Evolutionary conservation across 352 stramenopile species (phyloP), one percentile per base, ranked within the genome.

Genomic region (Phytopythium helicoides): DNA sequence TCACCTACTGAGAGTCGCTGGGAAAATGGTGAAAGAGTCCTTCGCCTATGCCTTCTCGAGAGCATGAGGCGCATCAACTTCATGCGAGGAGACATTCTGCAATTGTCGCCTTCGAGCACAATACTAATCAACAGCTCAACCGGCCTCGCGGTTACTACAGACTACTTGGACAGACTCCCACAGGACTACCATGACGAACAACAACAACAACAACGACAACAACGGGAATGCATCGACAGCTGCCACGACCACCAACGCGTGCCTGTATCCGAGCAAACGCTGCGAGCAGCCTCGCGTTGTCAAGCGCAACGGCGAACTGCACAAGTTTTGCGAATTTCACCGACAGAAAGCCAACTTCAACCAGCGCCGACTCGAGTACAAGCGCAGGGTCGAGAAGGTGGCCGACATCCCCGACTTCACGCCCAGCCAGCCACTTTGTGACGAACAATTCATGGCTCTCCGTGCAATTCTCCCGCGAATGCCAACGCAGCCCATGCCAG

Each of bases 231-330:
- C 25, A 37, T 21, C 37, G 2, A 28, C 37, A 15, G 18, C 36
- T 9, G 9, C 28, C 9, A 9, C 28, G 5, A 33, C 28, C 9
- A 33, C 19, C 31, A 21, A 53, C 33, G 38, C 34, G 15, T 80
- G 72, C 25, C 33, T 58, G 15, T 79, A 83, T 44, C 52, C 64
- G 12, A 71, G 58, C 56, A 82, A 80, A 22, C 59, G 48, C 15
- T 86, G 69, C 52, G 31, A 59, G 6, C 74, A 81, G 36, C 47
- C 49, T 18, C 66, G 71, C 4, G 68, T 60, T 0, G 18, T 68
- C 31, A 83, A 83, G 49, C 51, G 55, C 16, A 76, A 72, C 38
- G 68, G 71, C 7, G 51, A 79, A 14, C 64, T 78, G 18, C 71
- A 87, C 47, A 56, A 53, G 14, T 60, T 66, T n/a, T 66, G 53